Base-by-base conservation (phyloP, 2,329 filamentous ascomycete genomes). In the Nannizzia gypsea region DNA sequence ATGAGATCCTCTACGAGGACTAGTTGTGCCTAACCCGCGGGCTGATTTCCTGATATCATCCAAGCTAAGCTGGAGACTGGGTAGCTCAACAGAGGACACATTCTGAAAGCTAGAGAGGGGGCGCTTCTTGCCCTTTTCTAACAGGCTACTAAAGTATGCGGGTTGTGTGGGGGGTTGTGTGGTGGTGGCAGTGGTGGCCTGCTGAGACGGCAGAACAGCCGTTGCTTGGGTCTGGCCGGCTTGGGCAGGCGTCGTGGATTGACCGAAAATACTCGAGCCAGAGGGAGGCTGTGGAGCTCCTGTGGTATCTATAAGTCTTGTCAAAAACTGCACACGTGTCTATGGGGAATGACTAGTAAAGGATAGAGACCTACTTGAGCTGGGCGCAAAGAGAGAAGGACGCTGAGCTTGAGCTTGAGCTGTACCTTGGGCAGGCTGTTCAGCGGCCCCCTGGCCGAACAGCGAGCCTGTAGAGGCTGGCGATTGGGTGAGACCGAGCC, bases 31-130 rank as follows among this genome's bases (percentile, higher is more conserved):
- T 66, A 99, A 80, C 65, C 80, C 91, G 78, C 82, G 89, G 76
- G 79, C 93, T 80, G 80, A 84, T 65, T 83, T 79, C 61, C 83
- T 81, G 67, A 99, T 87, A 75, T 99, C 93, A 61, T 90, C 89
- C 34, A 99, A 80, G 22, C 93, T 92, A 59, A 99, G 82, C 74
- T 97, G 91, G 64, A 99, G 80, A 68, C 86, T 88, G 5, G 93
- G 92, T 52, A 99, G 80, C 62, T 96, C 89, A 65, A 88, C 86
- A 69, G 88, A 83, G 59, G 74, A 75, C 17, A 17, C 56, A 55
- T 70, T 72, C 56, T 65, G 60, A 3, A 73, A 73, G 15, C 82
- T 82, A 65, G 85, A 83, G 64, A 86, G 81, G 58, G 84, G 82
- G 63, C 89, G 84, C 71, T 85, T 86, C 69, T 80, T 83, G 38